A percentile compares a stretch with the other conserved stretches of the same genome.
phyloP scores from a whole-genome alignment of 305 asterid genomes.

The Fraxinus ornus region DNA sequence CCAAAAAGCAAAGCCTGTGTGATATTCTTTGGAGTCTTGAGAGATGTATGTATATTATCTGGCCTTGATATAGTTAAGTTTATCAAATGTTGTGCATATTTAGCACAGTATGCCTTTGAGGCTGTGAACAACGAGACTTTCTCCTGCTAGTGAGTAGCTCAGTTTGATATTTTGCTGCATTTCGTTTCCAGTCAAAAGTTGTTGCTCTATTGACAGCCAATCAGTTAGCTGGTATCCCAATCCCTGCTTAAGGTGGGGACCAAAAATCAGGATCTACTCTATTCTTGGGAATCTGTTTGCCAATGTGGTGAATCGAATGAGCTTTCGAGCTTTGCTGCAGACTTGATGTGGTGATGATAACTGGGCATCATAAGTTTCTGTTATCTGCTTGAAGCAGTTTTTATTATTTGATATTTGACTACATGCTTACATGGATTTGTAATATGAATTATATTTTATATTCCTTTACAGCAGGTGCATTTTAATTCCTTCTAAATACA shows the following conservation, averaged over 20 bases:
- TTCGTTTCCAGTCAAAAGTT: not conserved
- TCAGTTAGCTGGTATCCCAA: not conserved
- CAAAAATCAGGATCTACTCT: not conserved
- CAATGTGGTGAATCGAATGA: not conserved
- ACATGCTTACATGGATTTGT: not conserved
- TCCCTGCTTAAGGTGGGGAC: not conserved
- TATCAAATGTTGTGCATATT: not conserved
- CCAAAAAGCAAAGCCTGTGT: not conserved
- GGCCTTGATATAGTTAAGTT: not conserved
- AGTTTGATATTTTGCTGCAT: not conserved
- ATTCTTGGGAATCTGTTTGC: not conserved
- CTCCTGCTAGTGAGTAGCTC: not conserved
- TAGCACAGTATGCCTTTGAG: not conserved
- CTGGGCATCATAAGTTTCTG: conserved; percentile 1
- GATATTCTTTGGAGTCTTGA: not conserved
- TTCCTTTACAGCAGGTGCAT: conserved; percentile 3
- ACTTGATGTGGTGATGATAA: not conserved
- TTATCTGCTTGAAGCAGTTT: not conserved
- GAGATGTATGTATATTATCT: not conserved
- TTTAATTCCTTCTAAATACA: conserved; percentile 16
- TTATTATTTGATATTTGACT: not conserved
- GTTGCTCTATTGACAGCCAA: not conserved
- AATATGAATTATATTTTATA: not conserved
- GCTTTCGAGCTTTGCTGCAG: not conserved
- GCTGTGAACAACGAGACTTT: not conserved